phyloP scores from a whole-genome alignment of 768 basidiomycete species.

The Suillus subalutaceus region DNA sequence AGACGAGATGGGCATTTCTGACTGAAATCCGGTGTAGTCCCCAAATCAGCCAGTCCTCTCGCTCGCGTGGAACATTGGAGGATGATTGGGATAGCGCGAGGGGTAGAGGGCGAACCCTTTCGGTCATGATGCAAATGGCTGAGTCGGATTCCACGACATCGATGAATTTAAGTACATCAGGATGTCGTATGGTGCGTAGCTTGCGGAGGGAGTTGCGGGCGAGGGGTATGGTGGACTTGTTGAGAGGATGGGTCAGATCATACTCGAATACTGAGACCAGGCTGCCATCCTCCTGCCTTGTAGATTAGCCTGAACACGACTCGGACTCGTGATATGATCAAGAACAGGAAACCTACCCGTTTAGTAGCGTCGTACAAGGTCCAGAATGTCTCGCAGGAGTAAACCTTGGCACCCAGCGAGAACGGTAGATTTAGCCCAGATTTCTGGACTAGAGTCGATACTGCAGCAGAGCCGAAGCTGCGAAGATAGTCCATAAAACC shows the following conservation, averaged over 20 bases:
- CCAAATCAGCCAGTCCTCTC: slow-evolving; percentile 92
- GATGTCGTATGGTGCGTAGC: slow-evolving; percentile 89
- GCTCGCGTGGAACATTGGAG: slow-evolving; percentile 60
- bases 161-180: slow-evolving; percentile 94
- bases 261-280: slow-evolving; percentile 92
- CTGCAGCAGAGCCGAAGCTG: slow-evolving; percentile 82
- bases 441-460: slow-evolving; percentile 89
- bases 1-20: slow-evolving; percentile 32
- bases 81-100: slow-evolving; percentile 63
- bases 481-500: slow-evolving; percentile 77
- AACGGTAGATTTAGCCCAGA: slow-evolving; percentile 92
- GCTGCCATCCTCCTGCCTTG: slow-evolving; percentile 79
- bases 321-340: slow-evolving; percentile 9
- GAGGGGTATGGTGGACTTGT: slow-evolving; percentile 65
- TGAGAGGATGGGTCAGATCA: slow-evolving; percentile 65
- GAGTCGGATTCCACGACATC: slow-evolving; percentile 91
- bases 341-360: slow-evolving; percentile 54
- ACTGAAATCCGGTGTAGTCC: slow-evolving; percentile 90
- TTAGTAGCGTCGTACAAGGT: slow-evolving; percentile 86
- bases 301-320: slow-evolving; percentile 21
- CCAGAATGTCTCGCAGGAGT: slow-evolving; percentile 76
- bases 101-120: slow-evolving; percentile 81
- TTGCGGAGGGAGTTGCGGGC: slow-evolving; percentile 92
- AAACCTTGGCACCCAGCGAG: slow-evolving; percentile 73
- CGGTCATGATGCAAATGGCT: slow-evolving; percentile 90